Conservation (phyloP, 1,284 basidiomycete genomes). For the Puccinia novopanici region DNA sequence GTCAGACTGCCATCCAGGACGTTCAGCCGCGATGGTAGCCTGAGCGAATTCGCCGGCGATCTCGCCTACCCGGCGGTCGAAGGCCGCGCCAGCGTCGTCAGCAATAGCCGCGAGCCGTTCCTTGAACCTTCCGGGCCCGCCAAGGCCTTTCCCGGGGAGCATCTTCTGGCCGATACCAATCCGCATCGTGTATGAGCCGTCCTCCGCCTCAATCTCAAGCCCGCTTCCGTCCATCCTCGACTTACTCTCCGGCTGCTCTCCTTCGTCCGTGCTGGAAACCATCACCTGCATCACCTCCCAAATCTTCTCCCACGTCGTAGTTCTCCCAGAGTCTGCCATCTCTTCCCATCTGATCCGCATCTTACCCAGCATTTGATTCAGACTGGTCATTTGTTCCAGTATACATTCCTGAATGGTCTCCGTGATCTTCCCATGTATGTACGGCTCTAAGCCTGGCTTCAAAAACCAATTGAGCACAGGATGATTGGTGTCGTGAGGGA, state of each 20-base stretch:
- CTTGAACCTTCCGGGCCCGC: slow-evolving; percentile 25
- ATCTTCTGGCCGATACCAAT: slow-evolving; percentile 39
- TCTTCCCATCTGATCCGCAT: slow-evolving; percentile 25
- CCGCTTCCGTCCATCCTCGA: slow-evolving; percentile 12
- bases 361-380: slow-evolving; percentile 22
- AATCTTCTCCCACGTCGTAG: slow-evolving; percentile 26
- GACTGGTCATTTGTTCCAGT: slow-evolving; percentile 11
- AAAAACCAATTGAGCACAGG: slow-evolving; percentile 45
- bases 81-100: not conserved
- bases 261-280: not conserved
- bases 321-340: not conserved
- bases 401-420: slow-evolving; percentile 28
- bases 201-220: slow-evolving; percentile 28
- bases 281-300: slow-evolving; percentile 7
- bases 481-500: slow-evolving; percentile 40
- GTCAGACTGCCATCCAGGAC: slow-evolving; percentile 22
- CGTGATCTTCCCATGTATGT: slow-evolving; percentile 27
- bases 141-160: slow-evolving; percentile 34
- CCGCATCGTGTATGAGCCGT: slow-evolving; percentile 34
- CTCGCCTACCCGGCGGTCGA: slow-evolving; percentile 11
- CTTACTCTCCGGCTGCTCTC: not conserved
- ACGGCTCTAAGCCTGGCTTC: slow-evolving; percentile 37
- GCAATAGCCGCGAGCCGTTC: slow-evolving; percentile 18
- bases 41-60: slow-evolving; percentile 5
- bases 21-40: not conserved